Base-by-base conservation (phyloP, 306 rosid species). In the Cicer bijugum region DNA sequence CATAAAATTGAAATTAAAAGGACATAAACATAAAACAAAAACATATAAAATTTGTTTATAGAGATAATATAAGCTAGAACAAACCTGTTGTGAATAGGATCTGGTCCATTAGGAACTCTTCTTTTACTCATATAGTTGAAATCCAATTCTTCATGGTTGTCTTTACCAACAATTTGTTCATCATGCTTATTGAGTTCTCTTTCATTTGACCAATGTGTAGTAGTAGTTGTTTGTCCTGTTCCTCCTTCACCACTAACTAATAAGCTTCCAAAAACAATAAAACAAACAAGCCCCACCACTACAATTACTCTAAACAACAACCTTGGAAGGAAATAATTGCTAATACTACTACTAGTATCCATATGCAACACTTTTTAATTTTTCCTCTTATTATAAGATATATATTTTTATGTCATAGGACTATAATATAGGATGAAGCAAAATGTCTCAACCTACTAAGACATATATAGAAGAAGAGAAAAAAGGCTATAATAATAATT, bases 21-120 rank as follows among this genome's bases (percentile, higher is more conserved):
- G 35, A 4, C 0, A 46, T 52, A 17, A 50, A 20, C 20, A 55
- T 9, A 40, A 64, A 78, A 12, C 11, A 48, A 40, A 42, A 11
- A 62, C 7, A 33, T 17, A 37, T n/a, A 33, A 12, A 37, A 53
- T n/a, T 40, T 78, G n/a, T 37, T 61, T 59, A 38, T 37, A 1
- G 56, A 59, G 71, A 72, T 1, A 14, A 53, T 19, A 53, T 19
- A 75, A 52, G 56, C 9, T 5, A 55, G 75, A 67, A 67, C 33
- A 77, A 78, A 93, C 98, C 98, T 93, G 93, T 93, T 93, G 70
- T 93, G 98, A 77, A 93, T 93, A 16, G 98, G 97, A 87, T 93
- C 97, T 45, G 97, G 96, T 33, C 98, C 98, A 69, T 90, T 90
- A 17, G 98, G 97, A 71, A 93, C 97, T 88, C 81, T 87, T 82